Conservation (phyloP, 495 filamentous ascomycete species). For the Friedmanniomyces simplex region DNA sequence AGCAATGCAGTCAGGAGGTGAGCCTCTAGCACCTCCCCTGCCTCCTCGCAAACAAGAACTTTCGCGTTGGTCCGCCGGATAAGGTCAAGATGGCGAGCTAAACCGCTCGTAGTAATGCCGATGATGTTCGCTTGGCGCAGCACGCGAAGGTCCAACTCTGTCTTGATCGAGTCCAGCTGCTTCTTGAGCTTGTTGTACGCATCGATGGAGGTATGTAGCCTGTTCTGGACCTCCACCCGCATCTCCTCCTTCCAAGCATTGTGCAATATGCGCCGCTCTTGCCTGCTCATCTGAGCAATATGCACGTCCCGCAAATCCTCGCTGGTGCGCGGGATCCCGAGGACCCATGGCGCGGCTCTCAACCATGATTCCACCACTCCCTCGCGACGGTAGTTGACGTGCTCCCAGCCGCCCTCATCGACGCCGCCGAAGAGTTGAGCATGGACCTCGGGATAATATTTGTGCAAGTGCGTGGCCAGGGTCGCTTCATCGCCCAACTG, state of each 20-base stretch:
- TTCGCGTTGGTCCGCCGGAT: conserved; percentile 53
- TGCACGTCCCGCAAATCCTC: background rate
- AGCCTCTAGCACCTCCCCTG: conserved; percentile 64
- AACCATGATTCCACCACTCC: background rate
- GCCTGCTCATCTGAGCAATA: conserved; percentile 17
- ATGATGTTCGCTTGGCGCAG: conserved; percentile 51
- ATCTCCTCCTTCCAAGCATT: conserved; percentile 39
- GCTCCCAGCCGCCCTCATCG: conserved; percentile 26
- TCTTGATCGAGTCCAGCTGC: conserved; percentile 29
- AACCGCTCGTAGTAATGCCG: conserved; percentile 63
- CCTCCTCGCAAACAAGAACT: conserved; percentile 67
- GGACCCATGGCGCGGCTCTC: background rate
- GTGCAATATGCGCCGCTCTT: conserved; percentile 24
- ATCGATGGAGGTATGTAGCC: conserved; percentile 28
- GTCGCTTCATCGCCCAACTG: conserved; percentile 11
- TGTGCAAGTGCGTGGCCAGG: conserved; percentile 13
- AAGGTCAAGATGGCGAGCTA: conserved; percentile 54
- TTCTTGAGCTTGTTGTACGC: conserved; percentile 30
- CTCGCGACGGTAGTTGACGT: background rate
- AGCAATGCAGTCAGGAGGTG: conserved; percentile 59
- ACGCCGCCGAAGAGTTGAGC: conserved; percentile 21
- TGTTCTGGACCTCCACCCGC: conserved; percentile 27
- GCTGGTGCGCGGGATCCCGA: conserved; percentile 6
- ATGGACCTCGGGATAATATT: conserved; percentile 6
- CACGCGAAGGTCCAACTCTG: conserved; percentile 43